Base-by-base conservation (phyloP, 768 basidiomycete species). In the Lentinula lateritia region DNA sequence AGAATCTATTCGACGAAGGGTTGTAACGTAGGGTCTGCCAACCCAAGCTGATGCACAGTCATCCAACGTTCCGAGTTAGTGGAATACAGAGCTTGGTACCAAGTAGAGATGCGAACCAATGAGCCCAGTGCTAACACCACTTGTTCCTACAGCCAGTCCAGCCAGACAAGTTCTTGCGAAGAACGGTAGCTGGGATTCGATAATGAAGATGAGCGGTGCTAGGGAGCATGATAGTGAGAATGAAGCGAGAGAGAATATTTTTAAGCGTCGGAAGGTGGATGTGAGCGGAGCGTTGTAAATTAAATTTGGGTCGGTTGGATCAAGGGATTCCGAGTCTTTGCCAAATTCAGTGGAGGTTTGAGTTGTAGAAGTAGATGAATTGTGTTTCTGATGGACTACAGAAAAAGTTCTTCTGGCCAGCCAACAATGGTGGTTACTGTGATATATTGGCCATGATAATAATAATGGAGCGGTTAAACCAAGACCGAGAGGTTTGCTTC, bases 211-310 rank as follows among this genome's bases (percentile, higher is more conserved):
- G 74, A 95, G 86, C 1, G 93, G 93, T 1, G 89, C 78, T 66
- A 95, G 76, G 4, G 83, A 78, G 61, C 79, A 73, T 9, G 90
- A 87, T 53, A 92, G 80, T 2, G 80, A 79, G 52, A 95, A 80
- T 0, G 93, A 93, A 23, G 86, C 83, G 0, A 95, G 75, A 12
- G 92, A 94, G 76, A 95, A 93, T 8, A 92, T 72, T 71, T 95
- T 94, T 60, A 94, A 81, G 23, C 83, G 82, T 60, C 85, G 83
- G 76, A 92, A 93, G 1, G 92, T 90, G 48, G 77, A 71, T 0
- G 86, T 74, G 42, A 93, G 76, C 2, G 92, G 93, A 0, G 91
- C 93, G 64, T 79, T 72, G 68, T 94, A 94, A 9, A 62, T 38
- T 28, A 53, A n/a, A 41, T 60, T 60, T 5, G 32, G 8, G 35